A percentile compares a stretch with the other conserved stretches of the same genome.
Conservation (phyloP, 345 rosid species). For the Tarenaya hassleriana region DNA sequence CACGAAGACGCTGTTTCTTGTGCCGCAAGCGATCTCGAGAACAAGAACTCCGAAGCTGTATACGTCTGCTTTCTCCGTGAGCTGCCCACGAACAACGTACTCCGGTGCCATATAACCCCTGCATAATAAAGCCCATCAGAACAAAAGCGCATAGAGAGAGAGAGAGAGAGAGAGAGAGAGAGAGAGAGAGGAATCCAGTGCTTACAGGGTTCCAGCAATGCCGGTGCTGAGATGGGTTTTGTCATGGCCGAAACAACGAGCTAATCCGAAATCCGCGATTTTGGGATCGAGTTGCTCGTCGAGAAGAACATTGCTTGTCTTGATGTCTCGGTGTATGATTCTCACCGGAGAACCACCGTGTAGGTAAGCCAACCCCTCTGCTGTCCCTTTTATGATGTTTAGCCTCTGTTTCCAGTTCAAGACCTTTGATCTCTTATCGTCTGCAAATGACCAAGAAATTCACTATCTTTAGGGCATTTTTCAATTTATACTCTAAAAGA, state of each 20-base stretch:
- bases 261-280: constrained; percentile 54
- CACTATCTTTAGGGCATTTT: neutral
- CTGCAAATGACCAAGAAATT: constrained; percentile 5
- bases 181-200: neutral
- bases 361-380: constrained; percentile 43
- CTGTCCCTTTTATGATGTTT: constrained; percentile 39
- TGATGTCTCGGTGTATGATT: constrained; percentile 52
- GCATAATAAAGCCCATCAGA: neutral
- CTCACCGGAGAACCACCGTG: constrained; percentile 24
- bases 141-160: neutral
- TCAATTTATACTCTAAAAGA: neutral
- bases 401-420: constrained; percentile 39
- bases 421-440: constrained; percentile 33
- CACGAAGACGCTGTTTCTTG: constrained; percentile 28
- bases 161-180: no score
- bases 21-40: constrained; percentile 39
- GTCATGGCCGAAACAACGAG: constrained; percentile 29
- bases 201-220: constrained; percentile 51
- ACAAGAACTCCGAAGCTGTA: constrained; percentile 46
- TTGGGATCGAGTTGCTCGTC: constrained; percentile 37
- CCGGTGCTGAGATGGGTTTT: constrained; percentile 30
- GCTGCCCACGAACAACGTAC: constrained; percentile 35
- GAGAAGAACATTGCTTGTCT: constrained; percentile 42
- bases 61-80: constrained; percentile 45
- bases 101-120: constrained; percentile 56